Evolutionary conservation across 2,329 filamentous ascomycete species (phyloP).

Genomic region (Colletotrichum navitas): DNA sequence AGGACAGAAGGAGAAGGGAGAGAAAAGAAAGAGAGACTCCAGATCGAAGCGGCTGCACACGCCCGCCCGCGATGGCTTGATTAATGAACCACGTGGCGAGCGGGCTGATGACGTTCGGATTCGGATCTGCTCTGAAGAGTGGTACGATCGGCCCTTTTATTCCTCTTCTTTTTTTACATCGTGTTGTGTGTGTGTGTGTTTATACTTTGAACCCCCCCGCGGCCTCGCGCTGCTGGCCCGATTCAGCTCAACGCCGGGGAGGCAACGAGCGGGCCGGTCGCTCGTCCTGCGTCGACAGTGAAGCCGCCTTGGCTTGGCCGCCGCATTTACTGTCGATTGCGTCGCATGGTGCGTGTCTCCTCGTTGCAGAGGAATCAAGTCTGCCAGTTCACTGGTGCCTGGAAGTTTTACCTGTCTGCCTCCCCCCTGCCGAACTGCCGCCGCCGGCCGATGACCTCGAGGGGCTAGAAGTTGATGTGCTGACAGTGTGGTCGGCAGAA

Average conservation of each 20-base stretch:
- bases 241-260: neutral
- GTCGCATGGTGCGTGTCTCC: neutral
- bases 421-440: neutral
- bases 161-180: neutral
- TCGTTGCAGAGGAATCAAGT: neutral
- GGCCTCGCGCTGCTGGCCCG: too few species aligned
- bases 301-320: too few species aligned
- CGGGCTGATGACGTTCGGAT: slow-evolving; percentile 3
- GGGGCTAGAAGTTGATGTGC: neutral
- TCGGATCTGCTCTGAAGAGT: slow-evolving; percentile 4
- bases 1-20: too few species aligned
- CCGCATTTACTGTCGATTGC: neutral
- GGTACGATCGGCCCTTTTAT: slow-evolving; percentile 2
- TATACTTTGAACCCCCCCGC: too few species aligned
- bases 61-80: too few species aligned
- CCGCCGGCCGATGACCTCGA: neutral
- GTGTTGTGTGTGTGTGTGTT: too few species aligned
- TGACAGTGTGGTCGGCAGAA: neutral
- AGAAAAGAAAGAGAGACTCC: neutral
- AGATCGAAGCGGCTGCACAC: slow-evolving; percentile 2
- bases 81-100: slow-evolving; percentile 5
- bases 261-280: neutral
- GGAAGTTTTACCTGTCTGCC: too few species aligned
- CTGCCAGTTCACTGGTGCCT: neutral
- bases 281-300: neutral